phyloP scores from a whole-genome alignment of 805 yeast species.

The Wickerhamomyces queroliae region DNA sequence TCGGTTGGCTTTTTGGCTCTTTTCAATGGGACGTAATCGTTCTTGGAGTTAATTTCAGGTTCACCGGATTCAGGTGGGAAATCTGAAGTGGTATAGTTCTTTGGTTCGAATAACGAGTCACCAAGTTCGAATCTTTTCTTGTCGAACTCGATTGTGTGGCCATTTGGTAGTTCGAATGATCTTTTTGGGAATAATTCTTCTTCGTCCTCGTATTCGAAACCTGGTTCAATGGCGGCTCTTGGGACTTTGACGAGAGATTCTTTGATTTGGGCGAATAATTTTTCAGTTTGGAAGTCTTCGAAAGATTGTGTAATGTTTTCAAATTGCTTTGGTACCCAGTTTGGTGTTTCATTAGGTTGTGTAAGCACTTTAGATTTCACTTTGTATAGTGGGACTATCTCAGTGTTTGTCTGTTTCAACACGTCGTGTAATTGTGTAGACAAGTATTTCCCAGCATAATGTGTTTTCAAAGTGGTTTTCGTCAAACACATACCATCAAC shows the following conservation, averaged over 20 bases:
- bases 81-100: slow-evolving; percentile 32
- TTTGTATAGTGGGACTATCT: slow-evolving; percentile 40
- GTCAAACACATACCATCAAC: slow-evolving; percentile 75
- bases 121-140: slow-evolving; percentile 58
- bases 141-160: slow-evolving; percentile 57
- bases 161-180: slow-evolving; percentile 71
- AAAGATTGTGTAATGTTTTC: slow-evolving; percentile 32
- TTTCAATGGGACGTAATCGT: slow-evolving; percentile 72
- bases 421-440: slow-evolving; percentile 44
- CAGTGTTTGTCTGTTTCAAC: slow-evolving; percentile 28
- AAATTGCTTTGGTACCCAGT: slow-evolving; percentile 18
- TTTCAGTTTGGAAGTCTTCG: slow-evolving; percentile 48
- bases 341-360: slow-evolving; percentile 27
- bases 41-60: slow-evolving; percentile 35
- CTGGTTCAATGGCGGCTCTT: slow-evolving; percentile 31
- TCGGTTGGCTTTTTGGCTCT: slow-evolving; percentile 35
- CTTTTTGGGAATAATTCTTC: slow-evolving; percentile 29
- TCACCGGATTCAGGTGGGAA: slow-evolving; percentile 45
- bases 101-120: slow-evolving; percentile 70
- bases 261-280: slow-evolving; percentile 66
- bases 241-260: slow-evolving; percentile 57
- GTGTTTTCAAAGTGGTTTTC: slow-evolving; percentile 64
- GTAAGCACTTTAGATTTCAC: slow-evolving; percentile 39
- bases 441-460: slow-evolving; percentile 66
- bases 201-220: slow-evolving; percentile 15